Base-by-base conservation (phyloP, 352 stramenopile species). In the Phytophthora crassamura region DNA sequence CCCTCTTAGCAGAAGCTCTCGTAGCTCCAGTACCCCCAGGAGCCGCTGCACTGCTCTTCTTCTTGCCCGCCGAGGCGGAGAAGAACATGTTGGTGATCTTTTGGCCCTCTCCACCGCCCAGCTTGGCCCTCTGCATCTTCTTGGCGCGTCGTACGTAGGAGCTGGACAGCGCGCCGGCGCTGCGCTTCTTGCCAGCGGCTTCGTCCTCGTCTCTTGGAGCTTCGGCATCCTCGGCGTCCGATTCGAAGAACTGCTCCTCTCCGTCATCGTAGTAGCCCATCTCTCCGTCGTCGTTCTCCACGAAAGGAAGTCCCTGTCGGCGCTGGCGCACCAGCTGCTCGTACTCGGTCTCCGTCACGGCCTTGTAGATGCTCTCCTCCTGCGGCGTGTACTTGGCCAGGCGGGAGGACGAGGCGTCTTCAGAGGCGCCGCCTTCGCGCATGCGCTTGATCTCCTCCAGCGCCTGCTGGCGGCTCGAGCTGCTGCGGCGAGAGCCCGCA, bases 41-140 rank as follows among this genome's bases (percentile, higher is more conserved):
- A 45, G 75, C 51, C 30, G 65, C 59, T 16, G 64, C 62, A n/a
- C 42, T 63, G 18, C 41, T 66, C 43, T 81, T 80, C 51, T 82
- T 87, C 36, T 76, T 61, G 10, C 67, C 69, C 10, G 72, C 47
- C 8, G 79, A 79, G 12, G 79, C 67, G 10, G 85, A 92, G 67
- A 94, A 94, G 54, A 95, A 95, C 84, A 95, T 93, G 59, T 91
- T 93, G 49, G 86, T 93, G 67, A 96, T 96, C 75, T 96, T 95
- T 64, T 93, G 83, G 45, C 92, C 88, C 34, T 77, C 86, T 33
- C 81, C 79, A 6, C 65, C 67, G 38, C 83, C 83, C 0, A 95
- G 73, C 63, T 96, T 95, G 7, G 86, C 87, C 35, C 88, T 75
- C 61, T 95, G 86, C 72, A 93, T 85, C 65, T 88, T 92, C 71